Evolutionary conservation across 139 green algal genomes (phyloP), one percentile per base, ranked within the genome.

Genomic region (Microglena sp.): DNA sequence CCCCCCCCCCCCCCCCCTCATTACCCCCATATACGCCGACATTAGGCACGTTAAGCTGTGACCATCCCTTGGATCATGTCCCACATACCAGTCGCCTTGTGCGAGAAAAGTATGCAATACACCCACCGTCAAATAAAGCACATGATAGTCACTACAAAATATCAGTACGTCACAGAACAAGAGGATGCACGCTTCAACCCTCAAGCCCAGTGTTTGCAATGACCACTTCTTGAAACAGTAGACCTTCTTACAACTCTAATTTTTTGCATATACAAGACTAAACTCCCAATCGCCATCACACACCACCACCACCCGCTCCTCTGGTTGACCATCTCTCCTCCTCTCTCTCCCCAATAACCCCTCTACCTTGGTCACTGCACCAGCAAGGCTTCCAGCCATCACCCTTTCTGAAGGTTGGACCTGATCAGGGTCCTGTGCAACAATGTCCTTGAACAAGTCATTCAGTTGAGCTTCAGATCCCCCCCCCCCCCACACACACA

Each of bases 341-440:
- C n/a, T n/a, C n/a, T n/a, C n/a, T 15, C 40, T 50, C 11, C 15
- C 40, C 40, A 50, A 50, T 15, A 50, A 50, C 6, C 21, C 50
- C 6, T 11, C 50, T 6, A 27, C 15, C 50, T 24, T 18, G 18
- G 50, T 32, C 50, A 59, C 15, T n/a, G 11, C 11, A 11, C 50
- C 50, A 24, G 21, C 50, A 24, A 59, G 50, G 18, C 50, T 11
- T 26, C 50, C 86, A 0, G 75, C 83, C 6, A 77, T 15, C 73
- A 88, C 82, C 27, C 86, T 71, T 64, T 92, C 69, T 28, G 36
- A 8, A 5, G 73, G 24, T 1, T 7, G 54, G 28, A 93, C 86
- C 11, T 84, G 64, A 8, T 87, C 80, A 0, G 73, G 65, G 55
- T 93, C 80, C 0, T 33, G 1, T 0, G 71, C 70, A 7, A 95